Percentiles rank a stretch among this genome's conserved stretches.
Evolutionary conservation across 1,284 basidiomycete species (phyloP).

Genomic region (Marasmius oreades): DNA sequence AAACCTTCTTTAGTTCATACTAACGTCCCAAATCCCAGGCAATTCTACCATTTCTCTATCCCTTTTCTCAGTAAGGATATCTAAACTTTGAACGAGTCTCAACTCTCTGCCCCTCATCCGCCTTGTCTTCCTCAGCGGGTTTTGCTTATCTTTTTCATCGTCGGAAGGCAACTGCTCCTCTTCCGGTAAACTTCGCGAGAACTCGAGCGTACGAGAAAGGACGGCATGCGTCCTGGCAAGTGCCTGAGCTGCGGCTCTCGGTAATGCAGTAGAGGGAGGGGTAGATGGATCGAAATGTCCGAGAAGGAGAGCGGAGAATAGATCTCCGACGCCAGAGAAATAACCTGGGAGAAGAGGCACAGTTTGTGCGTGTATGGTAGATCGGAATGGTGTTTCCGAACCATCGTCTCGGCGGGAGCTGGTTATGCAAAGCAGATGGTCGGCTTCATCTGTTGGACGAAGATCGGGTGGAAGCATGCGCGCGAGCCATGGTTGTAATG

Average conservation of each 20-base stretch:
- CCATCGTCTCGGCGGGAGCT: conserved; percentile 40
- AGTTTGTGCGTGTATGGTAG: conserved; percentile 61
- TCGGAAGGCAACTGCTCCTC: conserved; percentile 60
- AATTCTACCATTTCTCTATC: conserved; percentile 32
- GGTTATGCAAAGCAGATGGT: conserved; percentile 74
- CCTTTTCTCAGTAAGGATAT: conserved; percentile 37
- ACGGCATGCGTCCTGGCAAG: conserved; percentile 87
- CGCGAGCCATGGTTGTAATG: conserved; percentile 53
- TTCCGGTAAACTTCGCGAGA: conserved; percentile 51
- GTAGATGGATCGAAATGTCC: conserved; percentile 63
- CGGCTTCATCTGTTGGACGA: conserved; percentile 30
- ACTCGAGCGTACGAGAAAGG: conserved; percentile 65
- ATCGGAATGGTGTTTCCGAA: conserved; percentile 18
- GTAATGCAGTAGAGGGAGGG: conserved; percentile 36
- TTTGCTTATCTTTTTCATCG: conserved; percentile 65
- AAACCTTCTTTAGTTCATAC: neutral
- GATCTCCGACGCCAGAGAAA: conserved; percentile 95
- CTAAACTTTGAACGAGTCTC: conserved; percentile 74
- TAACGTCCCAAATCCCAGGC: conserved; percentile 35
- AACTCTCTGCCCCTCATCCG: conserved; percentile 84
- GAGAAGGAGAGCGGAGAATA: conserved; percentile 92
- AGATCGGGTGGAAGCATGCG: conserved; percentile 44
- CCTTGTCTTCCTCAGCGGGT: conserved; percentile 62
- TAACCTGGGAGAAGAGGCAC: conserved; percentile 87
- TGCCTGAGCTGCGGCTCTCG: conserved; percentile 64